Evolutionary conservation across 1,139 yeast species (phyloP).

Genomic region (Candida tetrigidarum): DNA sequence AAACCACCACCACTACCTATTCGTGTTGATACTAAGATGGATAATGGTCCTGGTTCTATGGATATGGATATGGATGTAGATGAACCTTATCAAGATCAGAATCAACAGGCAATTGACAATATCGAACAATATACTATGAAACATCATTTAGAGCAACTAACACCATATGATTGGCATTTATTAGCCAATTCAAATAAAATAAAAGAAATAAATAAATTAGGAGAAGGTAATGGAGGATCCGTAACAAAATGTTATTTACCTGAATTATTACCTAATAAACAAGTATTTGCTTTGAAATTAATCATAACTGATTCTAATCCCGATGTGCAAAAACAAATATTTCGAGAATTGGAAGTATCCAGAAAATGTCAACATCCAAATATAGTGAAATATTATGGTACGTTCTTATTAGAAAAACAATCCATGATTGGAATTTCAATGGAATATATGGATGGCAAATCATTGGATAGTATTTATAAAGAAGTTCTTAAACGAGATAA

Average conservation of each 20-base stretch:
- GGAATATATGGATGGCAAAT: conserved; percentile 96
- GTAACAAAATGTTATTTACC: conserved; percentile 67
- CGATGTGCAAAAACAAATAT: conserved; percentile 79
- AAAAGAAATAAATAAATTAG: conserved; percentile 59
- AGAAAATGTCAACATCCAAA: conserved; percentile 79
- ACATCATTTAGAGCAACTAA: conserved; percentile 55
- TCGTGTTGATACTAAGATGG: conserved; percentile 30
- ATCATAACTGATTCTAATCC: conserved; percentile 80
- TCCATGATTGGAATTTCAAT: conserved; percentile 87
- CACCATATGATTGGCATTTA: conserved; percentile 78
- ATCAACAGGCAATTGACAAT: neutral
- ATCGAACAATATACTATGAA: conserved; percentile 12
- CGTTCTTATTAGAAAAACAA: conserved; percentile 73
- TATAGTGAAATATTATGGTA: conserved; percentile 91
- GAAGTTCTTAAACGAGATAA: conserved; percentile 54
- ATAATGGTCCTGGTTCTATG: neutral
- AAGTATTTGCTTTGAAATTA: conserved; percentile 85
- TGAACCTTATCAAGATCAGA: neutral
- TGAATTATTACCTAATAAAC: conserved; percentile 31
- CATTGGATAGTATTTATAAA: conserved; percentile 89
- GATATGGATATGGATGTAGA: neutral
- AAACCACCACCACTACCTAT: conserved; percentile 55
- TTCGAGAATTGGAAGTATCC: conserved; percentile 89
- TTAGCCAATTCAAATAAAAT: conserved; percentile 53
- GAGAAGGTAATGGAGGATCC: conserved; percentile 96